These are phyloP conservation scores for Excoecaria agallocha DNA, from an alignment of 345 rosid genomes.

Conservation along the genomic window DNA sequence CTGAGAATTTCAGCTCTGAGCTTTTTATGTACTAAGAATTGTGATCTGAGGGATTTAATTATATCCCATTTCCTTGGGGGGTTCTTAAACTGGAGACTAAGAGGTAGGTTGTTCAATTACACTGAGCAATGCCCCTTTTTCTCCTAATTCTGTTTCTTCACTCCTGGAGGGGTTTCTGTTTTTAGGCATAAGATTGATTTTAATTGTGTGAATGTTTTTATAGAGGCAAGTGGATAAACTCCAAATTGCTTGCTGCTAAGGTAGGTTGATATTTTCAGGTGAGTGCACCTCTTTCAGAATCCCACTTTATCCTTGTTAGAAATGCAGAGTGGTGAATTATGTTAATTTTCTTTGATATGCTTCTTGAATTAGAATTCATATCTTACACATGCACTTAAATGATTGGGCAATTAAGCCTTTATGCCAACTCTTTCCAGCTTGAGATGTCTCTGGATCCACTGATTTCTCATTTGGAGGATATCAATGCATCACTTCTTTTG, in stretches of 20 bases:
- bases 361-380: neutral
- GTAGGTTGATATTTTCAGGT: slow-evolving; percentile 79
- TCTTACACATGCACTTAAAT: slow-evolving; percentile 8
- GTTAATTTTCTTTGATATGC: slow-evolving; percentile 1
- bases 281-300: slow-evolving; percentile 46
- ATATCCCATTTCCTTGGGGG: slow-evolving; percentile 42
- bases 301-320: slow-evolving; percentile 16
- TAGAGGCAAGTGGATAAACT: slow-evolving; percentile 71
- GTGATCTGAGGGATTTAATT: slow-evolving; percentile 47
- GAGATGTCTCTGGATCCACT: neutral
- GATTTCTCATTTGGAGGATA: neutral
- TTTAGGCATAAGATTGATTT: slow-evolving; percentile 51
- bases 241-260: slow-evolving; percentile 69
- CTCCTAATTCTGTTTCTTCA: slow-evolving; percentile 33
- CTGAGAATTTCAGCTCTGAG: slow-evolving; percentile 41
- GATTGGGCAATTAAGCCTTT: neutral
- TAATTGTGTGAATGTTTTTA: slow-evolving; percentile 55
- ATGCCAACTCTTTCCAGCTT: too few species aligned
- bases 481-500: neutral
- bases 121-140: slow-evolving; percentile 52
- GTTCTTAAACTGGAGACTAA: slow-evolving; percentile 67
- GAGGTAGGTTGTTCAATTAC: slow-evolving; percentile 69
- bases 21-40: slow-evolving; percentile 61
- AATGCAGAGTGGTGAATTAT: slow-evolving; percentile 3
- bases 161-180: slow-evolving; percentile 31